Conservation (phyloP, 345 rosid genomes). For the Eucalyptus guilfoylei region DNA sequence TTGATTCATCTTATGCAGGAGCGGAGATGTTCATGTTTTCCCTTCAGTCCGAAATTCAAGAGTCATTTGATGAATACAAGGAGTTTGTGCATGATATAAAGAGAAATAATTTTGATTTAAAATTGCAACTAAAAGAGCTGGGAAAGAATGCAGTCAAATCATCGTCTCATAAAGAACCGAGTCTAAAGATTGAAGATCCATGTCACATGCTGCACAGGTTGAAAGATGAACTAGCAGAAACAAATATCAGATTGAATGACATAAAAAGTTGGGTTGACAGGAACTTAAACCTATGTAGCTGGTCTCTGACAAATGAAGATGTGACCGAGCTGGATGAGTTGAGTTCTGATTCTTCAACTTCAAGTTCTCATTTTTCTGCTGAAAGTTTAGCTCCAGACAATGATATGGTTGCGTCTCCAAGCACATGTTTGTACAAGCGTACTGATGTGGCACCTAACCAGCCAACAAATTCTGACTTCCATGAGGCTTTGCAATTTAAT, state of each 20-base stretch:
- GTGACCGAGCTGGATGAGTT: conserved; percentile 24
- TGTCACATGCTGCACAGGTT: conserved; percentile 15
- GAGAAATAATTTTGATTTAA: conserved; percentile 12
- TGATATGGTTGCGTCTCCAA: not conserved
- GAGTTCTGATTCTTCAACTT: conserved; percentile 40
- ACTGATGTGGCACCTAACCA: not conserved
- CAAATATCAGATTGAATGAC: conserved; percentile 17
- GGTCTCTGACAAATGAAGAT: conserved; percentile 16
- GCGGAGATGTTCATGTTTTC: conserved; percentile 6
- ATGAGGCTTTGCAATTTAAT: conserved; percentile 8
- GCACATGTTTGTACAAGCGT: not conserved
- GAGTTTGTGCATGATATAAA: conserved; percentile 8
- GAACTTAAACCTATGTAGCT: not conserved
- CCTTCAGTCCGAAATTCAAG: conserved; percentile 3
- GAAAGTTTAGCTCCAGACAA: conserved; percentile 13
- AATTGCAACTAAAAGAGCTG: conserved; percentile 3
- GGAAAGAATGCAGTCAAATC: not conserved
- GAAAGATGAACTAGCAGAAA: conserved; percentile 27
- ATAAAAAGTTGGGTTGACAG: conserved; percentile 15
- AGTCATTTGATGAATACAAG: conserved; percentile 5
- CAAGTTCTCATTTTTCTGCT: conserved; percentile 24
- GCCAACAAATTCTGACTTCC: conserved; percentile 1
- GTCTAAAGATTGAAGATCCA: conserved; percentile 13
- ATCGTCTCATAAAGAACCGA: not conserved
- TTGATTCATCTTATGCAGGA: conserved; percentile 8